Evolutionary conservation across 2,329 filamentous ascomycete genomes (phyloP).

Genomic region (Neophaeococcomyces aloes): DNA sequence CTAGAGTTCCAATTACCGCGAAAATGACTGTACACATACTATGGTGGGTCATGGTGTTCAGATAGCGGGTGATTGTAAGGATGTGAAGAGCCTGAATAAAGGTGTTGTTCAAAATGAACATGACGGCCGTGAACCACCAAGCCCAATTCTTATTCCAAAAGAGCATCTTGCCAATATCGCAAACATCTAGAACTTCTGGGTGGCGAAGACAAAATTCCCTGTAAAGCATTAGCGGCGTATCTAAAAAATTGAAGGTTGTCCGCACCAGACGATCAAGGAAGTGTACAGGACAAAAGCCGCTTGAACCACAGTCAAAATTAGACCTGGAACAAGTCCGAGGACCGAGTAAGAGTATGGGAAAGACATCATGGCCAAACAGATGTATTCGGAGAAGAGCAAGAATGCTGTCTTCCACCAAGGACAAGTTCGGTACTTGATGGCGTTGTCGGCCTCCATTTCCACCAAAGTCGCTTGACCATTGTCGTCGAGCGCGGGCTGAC

Average conservation of each 20-base stretch:
- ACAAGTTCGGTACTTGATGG: constrained; percentile 96
- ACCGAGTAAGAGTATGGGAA: constrained; percentile 89
- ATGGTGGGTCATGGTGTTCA: constrained; percentile 32
- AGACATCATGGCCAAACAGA: constrained; percentile 86
- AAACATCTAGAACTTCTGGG: constrained; percentile 83
- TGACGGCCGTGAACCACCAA: constrained; percentile 59
- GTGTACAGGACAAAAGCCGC: constrained; percentile 76
- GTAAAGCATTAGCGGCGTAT: constrained; percentile 14
- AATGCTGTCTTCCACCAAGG: constrained; percentile 93
- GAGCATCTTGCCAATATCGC: constrained; percentile 89
- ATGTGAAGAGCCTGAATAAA: constrained; percentile 56
- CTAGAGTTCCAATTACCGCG: constrained; percentile 59
- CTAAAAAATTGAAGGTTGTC: not conserved
- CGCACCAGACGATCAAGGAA: constrained; percentile 54
- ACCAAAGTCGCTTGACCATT: constrained; percentile 62
- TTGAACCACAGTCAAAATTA: constrained; percentile 72
- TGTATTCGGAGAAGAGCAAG: constrained; percentile 88
- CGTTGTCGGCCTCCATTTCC: constrained; percentile 81
- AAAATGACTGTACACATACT: constrained; percentile 71
- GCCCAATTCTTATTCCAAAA: constrained; percentile 75
- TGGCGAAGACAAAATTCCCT: constrained; percentile 88
- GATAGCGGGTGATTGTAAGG: constrained; percentile 18
- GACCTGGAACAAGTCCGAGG: constrained; percentile 72
- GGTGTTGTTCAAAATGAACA: constrained; percentile 91
- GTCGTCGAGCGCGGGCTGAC: constrained; percentile 26